These are phyloP conservation scores for Termitomyces sp. DNA, from an alignment of 1,284 basidiomycete genomes.

Conservation along the genomic window DNA sequence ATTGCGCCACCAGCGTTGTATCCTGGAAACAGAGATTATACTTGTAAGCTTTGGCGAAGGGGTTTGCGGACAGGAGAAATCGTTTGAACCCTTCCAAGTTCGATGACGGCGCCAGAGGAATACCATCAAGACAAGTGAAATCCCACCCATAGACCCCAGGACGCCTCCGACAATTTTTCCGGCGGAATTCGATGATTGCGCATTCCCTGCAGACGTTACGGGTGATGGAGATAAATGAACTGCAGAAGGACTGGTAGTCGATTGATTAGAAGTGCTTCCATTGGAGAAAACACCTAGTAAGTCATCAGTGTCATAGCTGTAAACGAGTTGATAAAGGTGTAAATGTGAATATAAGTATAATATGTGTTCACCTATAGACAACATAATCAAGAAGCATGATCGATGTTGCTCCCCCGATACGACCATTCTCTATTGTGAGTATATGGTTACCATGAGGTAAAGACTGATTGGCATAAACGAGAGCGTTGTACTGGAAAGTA, in stretches of 20 bases:
- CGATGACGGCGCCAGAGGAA: constrained; percentile 23
- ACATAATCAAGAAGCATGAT: constrained; percentile 32
- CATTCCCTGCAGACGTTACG: background rate
- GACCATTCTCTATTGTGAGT: constrained; percentile 31
- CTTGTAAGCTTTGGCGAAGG: background rate
- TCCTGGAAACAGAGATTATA: background rate
- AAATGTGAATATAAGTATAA: background rate
- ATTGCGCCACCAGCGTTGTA: constrained; percentile 6
- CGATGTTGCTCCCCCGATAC: constrained; percentile 19
- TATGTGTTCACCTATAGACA: constrained; percentile 25
- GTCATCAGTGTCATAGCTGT: constrained; percentile 16
- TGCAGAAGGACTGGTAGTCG: background rate
- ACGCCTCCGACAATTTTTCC: constrained; percentile 25
- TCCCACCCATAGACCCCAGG: constrained; percentile 21
- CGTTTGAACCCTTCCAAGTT: constrained; percentile 4
- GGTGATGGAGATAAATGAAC: background rate
- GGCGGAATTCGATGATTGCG: background rate
- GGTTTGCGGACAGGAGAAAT: background rate
- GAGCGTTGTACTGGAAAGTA: constrained; percentile 18
- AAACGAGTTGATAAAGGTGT: background rate
- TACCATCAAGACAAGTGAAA: constrained; percentile 21
- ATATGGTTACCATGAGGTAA: constrained; percentile 24
- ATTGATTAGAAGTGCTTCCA: background rate
- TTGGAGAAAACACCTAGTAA: background rate
- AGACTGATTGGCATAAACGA: constrained; percentile 21